Conservation (phyloP, 2,329 filamentous ascomycete genomes). For the Colletotrichum sp. region DNA sequence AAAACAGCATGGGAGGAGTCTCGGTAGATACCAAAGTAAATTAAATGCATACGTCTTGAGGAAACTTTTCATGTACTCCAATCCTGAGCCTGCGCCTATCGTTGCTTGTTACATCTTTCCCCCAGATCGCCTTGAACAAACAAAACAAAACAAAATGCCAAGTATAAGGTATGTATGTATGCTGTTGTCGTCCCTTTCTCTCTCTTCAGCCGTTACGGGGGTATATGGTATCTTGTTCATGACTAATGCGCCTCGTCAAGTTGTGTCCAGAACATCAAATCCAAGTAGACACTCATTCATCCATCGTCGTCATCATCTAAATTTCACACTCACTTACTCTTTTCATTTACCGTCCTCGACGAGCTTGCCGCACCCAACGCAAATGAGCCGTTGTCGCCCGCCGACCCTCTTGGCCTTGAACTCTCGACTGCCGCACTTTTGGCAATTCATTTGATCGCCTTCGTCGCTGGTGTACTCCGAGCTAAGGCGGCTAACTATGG, state of each 20-base stretch:
- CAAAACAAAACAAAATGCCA: neutral
- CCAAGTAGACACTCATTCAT: neutral
- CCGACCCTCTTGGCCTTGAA: slow-evolving; percentile 66
- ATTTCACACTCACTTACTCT: neutral
- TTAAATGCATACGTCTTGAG: neutral
- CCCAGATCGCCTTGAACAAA: neutral
- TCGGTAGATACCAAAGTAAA: slow-evolving; percentile 2
- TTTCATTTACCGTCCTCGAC: slow-evolving; percentile 18
- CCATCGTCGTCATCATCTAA: neutral
- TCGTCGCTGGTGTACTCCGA: slow-evolving; percentile 47
- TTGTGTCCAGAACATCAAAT: slow-evolving; percentile 4
- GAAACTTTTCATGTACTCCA: neutral
- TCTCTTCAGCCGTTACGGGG: neutral
- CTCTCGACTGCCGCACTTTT: slow-evolving; percentile 63
- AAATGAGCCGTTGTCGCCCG: slow-evolving; percentile 63
- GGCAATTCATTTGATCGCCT: slow-evolving; percentile 57
- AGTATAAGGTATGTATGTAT: neutral
- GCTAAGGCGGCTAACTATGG: slow-evolving; percentile 60
- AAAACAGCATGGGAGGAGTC: neutral
- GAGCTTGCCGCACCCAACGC: slow-evolving; percentile 56
- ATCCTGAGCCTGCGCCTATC: neutral
- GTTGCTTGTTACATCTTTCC: neutral
- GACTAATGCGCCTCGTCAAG: slow-evolving; percentile 6
- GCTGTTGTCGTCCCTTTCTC: neutral
- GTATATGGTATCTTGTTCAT: slow-evolving; percentile 17